A percentile compares a stretch with the other conserved stretches of the same genome.
phyloP scores from a whole-genome alignment of 352 stramenopile genomes.

The Labyrinthula sp. region DNA sequence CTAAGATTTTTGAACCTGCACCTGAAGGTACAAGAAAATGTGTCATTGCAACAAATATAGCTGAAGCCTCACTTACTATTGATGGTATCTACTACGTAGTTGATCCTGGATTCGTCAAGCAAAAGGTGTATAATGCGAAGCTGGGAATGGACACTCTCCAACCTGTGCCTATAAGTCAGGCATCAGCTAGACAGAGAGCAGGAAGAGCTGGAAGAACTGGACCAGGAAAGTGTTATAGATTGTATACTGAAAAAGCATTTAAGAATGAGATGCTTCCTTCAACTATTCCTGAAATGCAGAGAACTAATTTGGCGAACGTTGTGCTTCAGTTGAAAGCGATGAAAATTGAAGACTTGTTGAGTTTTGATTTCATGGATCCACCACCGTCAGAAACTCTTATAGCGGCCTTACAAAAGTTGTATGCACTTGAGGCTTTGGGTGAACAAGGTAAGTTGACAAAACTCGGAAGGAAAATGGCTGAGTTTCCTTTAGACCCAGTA shows the following conservation, averaged over 20 bases:
- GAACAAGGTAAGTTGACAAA: slow-evolving; percentile 77
- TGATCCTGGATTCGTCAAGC: slow-evolving; percentile 67
- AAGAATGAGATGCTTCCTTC: slow-evolving; percentile 84
- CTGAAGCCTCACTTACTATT: slow-evolving; percentile 96
- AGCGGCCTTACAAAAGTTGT: slow-evolving; percentile 86
- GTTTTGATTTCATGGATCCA: slow-evolving; percentile 99
- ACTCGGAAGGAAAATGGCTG: slow-evolving; percentile 93
- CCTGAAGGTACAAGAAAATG: slow-evolving; percentile 75
- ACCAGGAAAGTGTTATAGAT: slow-evolving; percentile 93
- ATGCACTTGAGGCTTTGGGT: slow-evolving; percentile 84
- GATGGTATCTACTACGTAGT: slow-evolving; percentile 86
- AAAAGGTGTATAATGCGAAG: slow-evolving; percentile 97
- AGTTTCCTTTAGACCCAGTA: slow-evolving; percentile 96
- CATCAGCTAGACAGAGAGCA: slow-evolving; percentile 81
- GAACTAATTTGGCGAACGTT: slow-evolving; percentile 89
- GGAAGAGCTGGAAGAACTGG: slow-evolving; percentile 88
- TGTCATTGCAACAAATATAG: slow-evolving; percentile 98
- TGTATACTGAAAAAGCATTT: slow-evolving; percentile 96
- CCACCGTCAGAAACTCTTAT: slow-evolving; percentile 85
- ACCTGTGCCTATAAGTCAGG: slow-evolving; percentile 89
- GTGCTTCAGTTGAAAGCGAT: slow-evolving; percentile 98
- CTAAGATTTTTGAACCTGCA: slow-evolving; percentile 90
- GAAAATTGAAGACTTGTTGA: slow-evolving; percentile 95
- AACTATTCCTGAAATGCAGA: slow-evolving; percentile 95
- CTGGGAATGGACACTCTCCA: slow-evolving; percentile 97